Base-by-base conservation (phyloP, 2,329 filamentous ascomycete species). In the Cucurbitaria berberidis region DNA sequence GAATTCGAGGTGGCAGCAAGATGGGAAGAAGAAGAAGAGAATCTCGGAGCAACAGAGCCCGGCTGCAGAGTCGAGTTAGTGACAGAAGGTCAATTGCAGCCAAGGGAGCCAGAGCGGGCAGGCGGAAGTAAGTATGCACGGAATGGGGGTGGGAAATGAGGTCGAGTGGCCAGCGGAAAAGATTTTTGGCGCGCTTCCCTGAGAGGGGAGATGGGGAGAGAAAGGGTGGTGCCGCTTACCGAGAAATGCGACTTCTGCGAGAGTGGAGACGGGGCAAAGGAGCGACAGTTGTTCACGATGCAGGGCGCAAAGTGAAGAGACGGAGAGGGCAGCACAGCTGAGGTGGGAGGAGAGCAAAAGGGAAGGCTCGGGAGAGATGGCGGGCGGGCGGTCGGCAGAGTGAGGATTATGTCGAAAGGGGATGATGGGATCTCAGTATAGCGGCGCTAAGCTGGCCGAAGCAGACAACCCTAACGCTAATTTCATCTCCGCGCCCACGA, bases 201-300 rank as follows among this genome's bases (percentile, higher is more conserved):
- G 45, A 60, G 62, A 50, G 69, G 63, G 63, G 66, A 72, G 52
- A 64, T 61, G 60, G 55, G 27, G 53, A 44, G 51, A 45, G 57
- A 55, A 47, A 39, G 51, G 57, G 51, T 51, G 35, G 53, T 60
- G 66, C 63, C 60, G 70, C 69, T 72, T 73, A 73, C 69, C 69
- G 66, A 69, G 64, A 62, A 60, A 57, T 48, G 61, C 48, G 45
- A 55, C 32, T 16, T 48, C 19, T 27, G n/a, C 32, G 45, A 22
- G 34, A 51, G 47, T 49, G 47, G 48, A 35, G 46, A 45, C 29
- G 53, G 51, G 56, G 59, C 51, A 54, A 74, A 73, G 69, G 70
- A 74, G 60, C 61, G 72, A 67, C 68, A 61, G 64, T 54, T 60
- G 61, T 64, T 57, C 61, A 66, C 64, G 49, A 59, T 61, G 67